Base-by-base conservation (phyloP, 2,329 filamentous ascomycete species). In the Apiospora phragmitis region DNA sequence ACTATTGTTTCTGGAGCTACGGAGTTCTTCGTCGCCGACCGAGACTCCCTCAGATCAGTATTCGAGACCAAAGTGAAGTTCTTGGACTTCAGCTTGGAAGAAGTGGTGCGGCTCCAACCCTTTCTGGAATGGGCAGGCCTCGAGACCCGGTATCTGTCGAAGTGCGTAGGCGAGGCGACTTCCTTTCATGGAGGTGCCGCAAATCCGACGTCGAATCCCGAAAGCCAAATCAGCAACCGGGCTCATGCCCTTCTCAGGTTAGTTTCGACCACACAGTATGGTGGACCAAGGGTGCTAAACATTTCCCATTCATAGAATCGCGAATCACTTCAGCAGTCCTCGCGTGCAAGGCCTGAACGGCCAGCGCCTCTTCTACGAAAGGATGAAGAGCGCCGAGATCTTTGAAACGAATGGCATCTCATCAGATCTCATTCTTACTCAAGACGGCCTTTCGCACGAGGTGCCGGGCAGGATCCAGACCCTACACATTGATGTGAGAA, bases 81-180 rank as follows among this genome's bases (percentile, higher is more conserved):
- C 2, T 73, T 84, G 0, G 81, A 83, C 70, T 83, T 83, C 68
- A 72, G 65, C 0, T 65, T 82, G 1, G 75, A 81, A 8, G 79
- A 84, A 1, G 73, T 81, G 4, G 72, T 70, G 1, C 71, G 69
- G 0, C 70, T 85, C 0, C 69, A 69, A 3, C 76, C 75, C 0
- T 79, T 84, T 5, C 18, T 84, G 5, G 55, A 74, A 0, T 85
- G 83, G 83, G 66, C 74, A 4, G 70, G 74, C 0, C 71, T 84
- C 0, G 75, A 78, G 41, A 4, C 6, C 71, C 71, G 12, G 78
- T 81, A 0, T 78, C 74, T 84, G 16, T 72, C 70, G 6, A 68
- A 8, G 16, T 59, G 16, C 2, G 29, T 21, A 11, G n/a, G 51
- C 16, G 51, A 59, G 51, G 11, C 35, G 16, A 35, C 51, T 9